Percentiles rank a stretch among this genome's conserved stretches.
phyloP scores from a whole-genome alignment of 306 rosid genomes.

The Lathyrus tuberosus region DNA sequence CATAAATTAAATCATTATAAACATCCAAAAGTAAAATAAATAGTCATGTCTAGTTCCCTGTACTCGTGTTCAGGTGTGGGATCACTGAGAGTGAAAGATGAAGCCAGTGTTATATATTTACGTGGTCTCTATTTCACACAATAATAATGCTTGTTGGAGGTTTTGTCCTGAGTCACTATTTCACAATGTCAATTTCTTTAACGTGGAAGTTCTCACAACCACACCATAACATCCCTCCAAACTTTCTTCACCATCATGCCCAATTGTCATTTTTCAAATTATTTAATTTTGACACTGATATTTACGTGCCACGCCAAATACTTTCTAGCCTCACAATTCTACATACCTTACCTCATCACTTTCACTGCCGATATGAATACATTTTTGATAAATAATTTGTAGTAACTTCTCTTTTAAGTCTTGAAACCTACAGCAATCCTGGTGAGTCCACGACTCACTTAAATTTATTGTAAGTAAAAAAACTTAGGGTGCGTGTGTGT shows the following conservation, averaged over 20 bases:
- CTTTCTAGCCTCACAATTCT: slow-evolving; percentile 45
- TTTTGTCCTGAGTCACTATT: not conserved
- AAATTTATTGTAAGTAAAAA: too few species aligned
- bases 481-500: too few species aligned
- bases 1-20: too few species aligned
- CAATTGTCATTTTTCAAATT: slow-evolving; percentile 43
- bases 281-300: slow-evolving; percentile 42
- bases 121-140: slow-evolving; percentile 6
- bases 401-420: too few species aligned
- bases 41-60: slow-evolving; percentile 1
- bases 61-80: not conserved
- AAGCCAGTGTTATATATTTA: not conserved
- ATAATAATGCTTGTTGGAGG: slow-evolving; percentile 3
- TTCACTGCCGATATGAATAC: not conserved
- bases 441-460: too few species aligned
- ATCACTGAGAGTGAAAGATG: not conserved
- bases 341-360: not conserved
- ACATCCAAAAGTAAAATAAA: not conserved
- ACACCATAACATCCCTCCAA: not conserved
- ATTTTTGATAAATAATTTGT: too few species aligned
- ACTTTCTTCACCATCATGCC: not conserved
- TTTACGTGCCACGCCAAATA: slow-evolving; percentile 49
- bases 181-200: not conserved
- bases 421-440: too few species aligned
- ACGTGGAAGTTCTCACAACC: slow-evolving; percentile 47